Conservation (phyloP, 2,329 filamentous ascomycete genomes). For the Pseudogymnoascus sp. region DNA sequence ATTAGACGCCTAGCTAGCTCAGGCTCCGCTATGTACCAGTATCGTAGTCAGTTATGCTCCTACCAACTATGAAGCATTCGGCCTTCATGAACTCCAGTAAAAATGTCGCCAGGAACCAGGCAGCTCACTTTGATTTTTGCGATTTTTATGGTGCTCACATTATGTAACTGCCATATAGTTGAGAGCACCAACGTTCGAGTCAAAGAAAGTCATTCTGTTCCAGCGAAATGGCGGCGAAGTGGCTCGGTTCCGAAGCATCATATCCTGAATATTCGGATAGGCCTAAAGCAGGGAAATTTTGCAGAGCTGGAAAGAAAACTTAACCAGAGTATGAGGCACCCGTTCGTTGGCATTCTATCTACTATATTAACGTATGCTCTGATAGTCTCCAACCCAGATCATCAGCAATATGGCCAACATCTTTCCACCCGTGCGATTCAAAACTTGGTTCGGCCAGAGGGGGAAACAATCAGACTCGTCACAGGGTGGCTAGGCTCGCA, state of each 20-base stretch:
- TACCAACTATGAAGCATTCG: neutral
- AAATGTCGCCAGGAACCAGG: neutral
- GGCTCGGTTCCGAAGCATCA: slow-evolving; percentile 40
- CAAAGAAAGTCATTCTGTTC: slow-evolving; percentile 48
- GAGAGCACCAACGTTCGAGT: slow-evolving; percentile 25
- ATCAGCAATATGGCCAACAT: slow-evolving; percentile 48
- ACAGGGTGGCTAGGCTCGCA: slow-evolving; percentile 49
- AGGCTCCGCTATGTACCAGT: neutral
- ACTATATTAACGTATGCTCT: slow-evolving; percentile 12
- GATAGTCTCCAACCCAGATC: slow-evolving; percentile 43
- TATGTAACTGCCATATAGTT: neutral
- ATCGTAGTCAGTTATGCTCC: neutral
- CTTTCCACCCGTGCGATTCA: slow-evolving; percentile 44
- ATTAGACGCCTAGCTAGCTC: neutral
- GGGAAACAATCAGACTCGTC: slow-evolving; percentile 44
- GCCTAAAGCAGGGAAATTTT: slow-evolving; percentile 49
- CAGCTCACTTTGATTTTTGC: neutral
- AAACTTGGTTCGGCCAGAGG: slow-evolving; percentile 44
- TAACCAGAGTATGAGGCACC: slow-evolving; percentile 36
- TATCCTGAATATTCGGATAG: slow-evolving; percentile 48
- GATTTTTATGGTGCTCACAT: neutral
- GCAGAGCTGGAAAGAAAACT: slow-evolving; percentile 48
- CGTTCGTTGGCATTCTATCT: slow-evolving; percentile 10
- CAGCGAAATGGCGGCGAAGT: slow-evolving; percentile 42
- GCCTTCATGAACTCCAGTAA: neutral